Conservation (phyloP, 768 basidiomycete species). For the Rhodotorula graminis region DNA sequence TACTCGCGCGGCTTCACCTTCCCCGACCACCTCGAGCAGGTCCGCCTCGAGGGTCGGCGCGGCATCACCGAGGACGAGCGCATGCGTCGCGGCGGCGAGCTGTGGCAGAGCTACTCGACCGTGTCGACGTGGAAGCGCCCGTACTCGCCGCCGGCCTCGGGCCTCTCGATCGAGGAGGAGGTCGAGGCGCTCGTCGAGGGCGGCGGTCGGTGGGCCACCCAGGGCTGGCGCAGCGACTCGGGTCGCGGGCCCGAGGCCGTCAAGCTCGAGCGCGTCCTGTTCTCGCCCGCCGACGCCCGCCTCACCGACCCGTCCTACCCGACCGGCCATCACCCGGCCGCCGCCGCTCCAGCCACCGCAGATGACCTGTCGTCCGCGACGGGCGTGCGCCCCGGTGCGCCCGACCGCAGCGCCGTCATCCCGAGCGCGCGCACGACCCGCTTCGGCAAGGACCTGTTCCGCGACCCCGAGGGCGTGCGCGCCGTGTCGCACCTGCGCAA, state of each 20-base stretch:
- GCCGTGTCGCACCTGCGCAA: constrained; percentile 20
- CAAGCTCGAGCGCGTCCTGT: constrained; percentile 26
- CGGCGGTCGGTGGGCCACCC: constrained; percentile 38
- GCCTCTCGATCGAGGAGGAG: constrained; percentile 63
- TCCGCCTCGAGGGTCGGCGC: constrained; percentile 53
- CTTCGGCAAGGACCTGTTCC: constrained; percentile 38
- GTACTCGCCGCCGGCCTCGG: constrained; percentile 65
- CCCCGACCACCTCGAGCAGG: constrained; percentile 74
- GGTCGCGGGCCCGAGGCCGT: constrained; percentile 30
- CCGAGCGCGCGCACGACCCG: constrained; percentile 32
- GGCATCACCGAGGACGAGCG: constrained; percentile 45
- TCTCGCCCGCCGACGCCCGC: constrained; percentile 53
- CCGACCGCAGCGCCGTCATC: constrained; percentile 11
- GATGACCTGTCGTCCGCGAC: constrained; percentile 5
- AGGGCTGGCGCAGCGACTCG: constrained; percentile 29
- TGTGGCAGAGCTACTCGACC: constrained; percentile 63
- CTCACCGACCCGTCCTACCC: not conserved
- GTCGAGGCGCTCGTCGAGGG: constrained; percentile 93
- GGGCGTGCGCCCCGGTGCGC: constrained; percentile 28
- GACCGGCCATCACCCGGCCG: not conserved
- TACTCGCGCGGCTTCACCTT: constrained; percentile 94
- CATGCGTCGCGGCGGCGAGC: constrained; percentile 44
- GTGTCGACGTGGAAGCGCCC: constrained; percentile 77
- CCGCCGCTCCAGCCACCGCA: not conserved
- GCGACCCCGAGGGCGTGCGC: constrained; percentile 33